Percentiles rank a stretch among this genome's conserved stretches.
Conservation (phyloP, 208 protist species). For the Trypanosoma avium region DNA sequence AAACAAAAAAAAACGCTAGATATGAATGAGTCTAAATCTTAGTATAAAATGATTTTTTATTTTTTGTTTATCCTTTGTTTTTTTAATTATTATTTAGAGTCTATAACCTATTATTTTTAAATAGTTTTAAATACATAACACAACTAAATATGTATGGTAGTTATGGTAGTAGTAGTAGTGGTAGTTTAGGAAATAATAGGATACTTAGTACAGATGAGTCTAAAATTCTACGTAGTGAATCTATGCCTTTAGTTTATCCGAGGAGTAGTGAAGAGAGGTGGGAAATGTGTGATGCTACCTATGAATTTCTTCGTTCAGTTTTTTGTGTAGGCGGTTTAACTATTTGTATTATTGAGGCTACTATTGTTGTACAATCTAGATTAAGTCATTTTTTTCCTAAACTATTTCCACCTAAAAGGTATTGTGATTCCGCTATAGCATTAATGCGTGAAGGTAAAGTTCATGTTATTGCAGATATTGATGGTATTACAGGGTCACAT, state of each 20-base stretch:
- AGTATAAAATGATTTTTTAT: too few relatives aligned
- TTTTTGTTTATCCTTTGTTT: too few relatives aligned
- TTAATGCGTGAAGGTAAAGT: constrained; percentile 33
- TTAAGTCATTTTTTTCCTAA: constrained; percentile 29
- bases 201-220: background rate
- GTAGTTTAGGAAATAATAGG: background rate
- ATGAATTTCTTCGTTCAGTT: constrained; percentile 16
- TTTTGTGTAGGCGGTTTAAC: constrained; percentile 39
- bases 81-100: background rate
- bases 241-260: background rate
- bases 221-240: background rate
- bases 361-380: constrained; percentile 28
- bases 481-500: constrained; percentile 28
- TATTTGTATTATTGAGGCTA: constrained; percentile 39
- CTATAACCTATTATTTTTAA: too few relatives aligned
- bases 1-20: background rate
- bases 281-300: background rate
- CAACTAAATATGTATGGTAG: constrained; percentile 3
- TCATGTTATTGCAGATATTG: constrained; percentile 45
- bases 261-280: background rate
- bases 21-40: too few relatives aligned
- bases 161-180: too few relatives aligned
- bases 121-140: too few relatives aligned
- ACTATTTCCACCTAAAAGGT: constrained; percentile 22
- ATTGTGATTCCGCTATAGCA: constrained; percentile 45